These are phyloP conservation scores for Wickerhamiella lipophila DNA, from an alignment of 805 yeast species.

Conservation along the genomic window DNA sequence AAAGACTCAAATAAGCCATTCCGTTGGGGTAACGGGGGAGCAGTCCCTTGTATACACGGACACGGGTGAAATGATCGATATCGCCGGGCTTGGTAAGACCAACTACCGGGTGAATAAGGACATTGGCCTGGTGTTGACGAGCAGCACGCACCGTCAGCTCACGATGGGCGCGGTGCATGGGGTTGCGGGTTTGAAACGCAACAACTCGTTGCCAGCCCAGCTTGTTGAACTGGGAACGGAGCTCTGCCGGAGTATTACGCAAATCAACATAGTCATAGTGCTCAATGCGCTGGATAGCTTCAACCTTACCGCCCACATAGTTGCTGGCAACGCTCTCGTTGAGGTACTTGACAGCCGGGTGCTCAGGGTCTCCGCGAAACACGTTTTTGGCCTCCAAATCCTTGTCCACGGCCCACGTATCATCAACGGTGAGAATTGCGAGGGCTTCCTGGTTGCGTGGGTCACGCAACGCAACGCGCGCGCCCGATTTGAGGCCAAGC, in stretches of 20 bases:
- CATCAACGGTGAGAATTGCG: slow-evolving; percentile 70
- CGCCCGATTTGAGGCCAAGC: slow-evolving; percentile 36
- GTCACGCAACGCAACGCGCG: slow-evolving; percentile 62
- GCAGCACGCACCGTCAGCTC: slow-evolving; percentile 95
- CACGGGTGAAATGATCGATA: slow-evolving; percentile 95
- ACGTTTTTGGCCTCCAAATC: slow-evolving; percentile 67
- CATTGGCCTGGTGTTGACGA: slow-evolving; percentile 74
- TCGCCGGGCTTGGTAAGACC: slow-evolving; percentile 97
- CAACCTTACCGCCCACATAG: slow-evolving; percentile 78
- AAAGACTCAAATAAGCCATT: slow-evolving; percentile 73
- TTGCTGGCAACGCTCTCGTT: slow-evolving; percentile 62
- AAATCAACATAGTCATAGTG: slow-evolving; percentile 84
- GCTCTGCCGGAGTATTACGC: slow-evolving; percentile 82
- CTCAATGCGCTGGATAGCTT: slow-evolving; percentile 70
- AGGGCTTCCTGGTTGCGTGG: slow-evolving; percentile 66
- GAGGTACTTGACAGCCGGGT: slow-evolving; percentile 77
- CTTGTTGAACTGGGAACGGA: slow-evolving; percentile 67
- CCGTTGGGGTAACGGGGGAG: slow-evolving; percentile 90
- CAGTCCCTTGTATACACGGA: slow-evolving; percentile 84
- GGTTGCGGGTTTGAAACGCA: slow-evolving; percentile 96
- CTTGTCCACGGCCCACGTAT: slow-evolving; percentile 74
- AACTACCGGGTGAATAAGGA: slow-evolving; percentile 91
- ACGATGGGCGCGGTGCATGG: slow-evolving; percentile 97
- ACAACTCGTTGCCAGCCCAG: slow-evolving; percentile 83
- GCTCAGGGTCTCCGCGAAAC: slow-evolving; percentile 94